Evolutionary conservation across 345 rosid species (phyloP).

Genomic region (Durio zibethinus): DNA sequence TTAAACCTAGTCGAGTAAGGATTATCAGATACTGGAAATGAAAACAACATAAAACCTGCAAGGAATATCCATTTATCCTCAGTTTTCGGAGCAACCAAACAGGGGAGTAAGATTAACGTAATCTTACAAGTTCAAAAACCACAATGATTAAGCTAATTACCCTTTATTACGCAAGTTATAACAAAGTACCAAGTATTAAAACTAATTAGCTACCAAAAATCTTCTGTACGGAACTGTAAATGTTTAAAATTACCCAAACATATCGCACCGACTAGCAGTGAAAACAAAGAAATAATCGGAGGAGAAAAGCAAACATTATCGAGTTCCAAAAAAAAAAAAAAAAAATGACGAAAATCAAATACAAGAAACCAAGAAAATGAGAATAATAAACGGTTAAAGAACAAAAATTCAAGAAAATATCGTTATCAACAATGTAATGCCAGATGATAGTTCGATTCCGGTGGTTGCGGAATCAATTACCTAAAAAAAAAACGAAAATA

Average conservation of each 20-base stretch:
- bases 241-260: not conserved
- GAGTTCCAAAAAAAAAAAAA: not conserved
- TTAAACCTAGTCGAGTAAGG: conserved; percentile 8
- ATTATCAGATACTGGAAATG: conserved; percentile 6
- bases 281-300: conserved; percentile 7
- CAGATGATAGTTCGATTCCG: not conserved
- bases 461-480: not conserved
- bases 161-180: not conserved
- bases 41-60: conserved; percentile 7
- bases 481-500: no score
- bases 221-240: not conserved
- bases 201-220: not conserved
- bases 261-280: not conserved
- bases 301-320: not conserved
- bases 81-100: conserved; percentile 14
- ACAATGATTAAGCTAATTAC: not conserved
- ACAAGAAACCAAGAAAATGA: not conserved
- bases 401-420: not conserved
- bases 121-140: not conserved
- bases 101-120: not conserved
- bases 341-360: not conserved
- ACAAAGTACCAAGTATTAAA: not conserved
- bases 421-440: conserved; percentile 1
- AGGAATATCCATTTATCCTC: not conserved
- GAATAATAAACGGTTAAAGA: not conserved